Base-by-base conservation (phyloP, 2,329 filamentous ascomycete species). In the Apiospora saccharicola region DNA sequence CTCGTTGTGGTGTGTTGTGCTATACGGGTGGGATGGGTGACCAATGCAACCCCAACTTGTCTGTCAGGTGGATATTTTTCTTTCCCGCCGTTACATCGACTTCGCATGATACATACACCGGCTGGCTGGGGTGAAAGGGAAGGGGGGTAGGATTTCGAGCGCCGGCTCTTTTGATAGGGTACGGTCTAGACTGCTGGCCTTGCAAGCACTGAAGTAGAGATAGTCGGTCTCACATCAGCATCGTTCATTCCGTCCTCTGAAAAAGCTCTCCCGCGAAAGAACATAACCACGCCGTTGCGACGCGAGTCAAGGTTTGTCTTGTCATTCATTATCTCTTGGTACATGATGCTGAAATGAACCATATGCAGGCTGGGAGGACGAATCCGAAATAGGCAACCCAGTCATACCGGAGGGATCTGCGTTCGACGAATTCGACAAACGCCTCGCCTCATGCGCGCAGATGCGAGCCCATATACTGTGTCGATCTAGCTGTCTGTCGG, bases 311-410 rank as follows among this genome's bases (percentile, higher is more conserved):
- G 57, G 30, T 34, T 37, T 41, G 57, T 10, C 53, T 34, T 61
- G 53, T 10, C 57, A 41, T 41, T 64, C 57, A 34, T 37, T 64
- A 64, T 64, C 57, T 41, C 30, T 41, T 64, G 57, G 57, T 34
- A 64, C 57, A 64, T 64, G 57, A 64, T 64, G 22, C 14, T 12
- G 57, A 64, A 64, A 64, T 64, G 57, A 64, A n/a, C 34, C 57
- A 64, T 22, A 64, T 64, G 57, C 57, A 64, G 57, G 57, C 57
- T n/a, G 19, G 34, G 3, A 41, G 34, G 34, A 64, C 57, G 57
- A 64, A 30, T 64, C 57, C 57, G 7, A n/a, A 64, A 41, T n/a
- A 41, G 57, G 57, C 57, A 49, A 49, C 46, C 46, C 8, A 64
- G 34, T 24, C 57, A 37, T n/a, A 22, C n/a, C 19, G 30, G 19